These are phyloP conservation scores for Dactylellina drechsleri DNA, from an alignment of 2,329 filamentous ascomycete species.

Conservation along the genomic window DNA sequence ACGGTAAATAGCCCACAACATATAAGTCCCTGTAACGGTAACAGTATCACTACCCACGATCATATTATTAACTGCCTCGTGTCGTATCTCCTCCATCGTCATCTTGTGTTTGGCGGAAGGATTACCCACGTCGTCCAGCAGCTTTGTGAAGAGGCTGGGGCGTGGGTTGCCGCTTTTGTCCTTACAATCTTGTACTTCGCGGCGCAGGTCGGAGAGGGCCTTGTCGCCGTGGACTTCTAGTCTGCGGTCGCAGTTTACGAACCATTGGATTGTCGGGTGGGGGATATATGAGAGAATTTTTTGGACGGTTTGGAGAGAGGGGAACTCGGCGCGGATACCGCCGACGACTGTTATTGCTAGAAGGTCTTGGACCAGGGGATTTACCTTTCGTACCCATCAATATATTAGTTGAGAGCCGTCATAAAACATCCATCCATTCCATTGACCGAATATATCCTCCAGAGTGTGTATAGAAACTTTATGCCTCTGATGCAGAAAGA, in stretches of 20 bases:
- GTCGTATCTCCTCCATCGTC: constrained; percentile 3
- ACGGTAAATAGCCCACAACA: constrained; percentile 23
- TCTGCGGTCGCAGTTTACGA: constrained; percentile 8
- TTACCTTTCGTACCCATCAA: no score
- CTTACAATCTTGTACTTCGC: constrained; percentile 15
- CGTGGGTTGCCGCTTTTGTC: constrained; percentile 10
- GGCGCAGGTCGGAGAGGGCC: neutral
- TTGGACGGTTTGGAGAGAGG: constrained; percentile 2
- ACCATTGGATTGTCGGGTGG: constrained; percentile 28
- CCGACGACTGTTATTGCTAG: constrained; percentile 19
- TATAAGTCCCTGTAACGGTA: constrained; percentile 7
- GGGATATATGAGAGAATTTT: constrained; percentile 13
- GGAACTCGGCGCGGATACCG: constrained; percentile 23
- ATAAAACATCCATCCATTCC: no score
- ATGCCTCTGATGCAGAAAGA: no score
- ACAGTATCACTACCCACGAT: constrained; percentile 21
- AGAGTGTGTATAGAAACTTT: no score
- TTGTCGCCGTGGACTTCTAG: constrained; percentile 11
- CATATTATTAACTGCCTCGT: constrained; percentile 12
- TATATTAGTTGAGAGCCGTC: no score
- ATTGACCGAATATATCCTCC: no score
- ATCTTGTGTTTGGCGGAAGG: constrained; percentile 15
- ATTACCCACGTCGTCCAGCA: constrained; percentile 16
- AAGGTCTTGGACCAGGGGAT: constrained; percentile 16
- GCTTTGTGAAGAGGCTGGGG: constrained; percentile 2